Evolutionary conservation across 208 protist genomes (phyloP).

Genomic region (Leishmania martiniquensis): DNA sequence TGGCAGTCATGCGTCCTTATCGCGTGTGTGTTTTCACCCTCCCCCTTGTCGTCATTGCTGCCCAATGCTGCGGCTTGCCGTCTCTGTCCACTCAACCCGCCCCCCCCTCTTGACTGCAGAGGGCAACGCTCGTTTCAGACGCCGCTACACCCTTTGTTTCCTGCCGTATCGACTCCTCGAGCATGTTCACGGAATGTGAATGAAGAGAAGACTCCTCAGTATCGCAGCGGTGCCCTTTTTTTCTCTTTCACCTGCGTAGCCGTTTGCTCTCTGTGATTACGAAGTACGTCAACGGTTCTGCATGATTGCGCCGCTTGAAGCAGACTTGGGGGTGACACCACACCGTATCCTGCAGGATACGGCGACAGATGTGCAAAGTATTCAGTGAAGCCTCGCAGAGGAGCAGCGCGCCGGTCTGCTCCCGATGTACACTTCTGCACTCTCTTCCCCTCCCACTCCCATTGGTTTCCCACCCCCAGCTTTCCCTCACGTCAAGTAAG

Average conservation of each 20-base stretch:
- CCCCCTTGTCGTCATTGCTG: background rate
- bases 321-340: background rate
- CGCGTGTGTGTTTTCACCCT: background rate
- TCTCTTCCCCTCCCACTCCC: background rate
- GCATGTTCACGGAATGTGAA: background rate
- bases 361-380: background rate
- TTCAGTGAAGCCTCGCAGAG: background rate
- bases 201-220: background rate
- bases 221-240: background rate
- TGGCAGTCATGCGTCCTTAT: background rate
- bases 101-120: background rate
- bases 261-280: background rate
- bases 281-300: background rate
- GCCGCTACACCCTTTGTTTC: background rate
- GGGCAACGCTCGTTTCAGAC: background rate
- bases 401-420: background rate
- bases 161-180: background rate
- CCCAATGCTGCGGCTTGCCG: background rate
- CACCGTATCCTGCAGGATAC: background rate
- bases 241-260: background rate
- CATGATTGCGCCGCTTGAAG: background rate
- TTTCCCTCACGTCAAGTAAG: background rate
- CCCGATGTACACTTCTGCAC: background rate
- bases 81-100: background rate
- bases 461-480: background rate